Percentiles rank a stretch among this genome's conserved stretches.
Evolutionary conservation across 257 asterid genomes (phyloP).

Genomic region (Solanum etuberosum): DNA sequence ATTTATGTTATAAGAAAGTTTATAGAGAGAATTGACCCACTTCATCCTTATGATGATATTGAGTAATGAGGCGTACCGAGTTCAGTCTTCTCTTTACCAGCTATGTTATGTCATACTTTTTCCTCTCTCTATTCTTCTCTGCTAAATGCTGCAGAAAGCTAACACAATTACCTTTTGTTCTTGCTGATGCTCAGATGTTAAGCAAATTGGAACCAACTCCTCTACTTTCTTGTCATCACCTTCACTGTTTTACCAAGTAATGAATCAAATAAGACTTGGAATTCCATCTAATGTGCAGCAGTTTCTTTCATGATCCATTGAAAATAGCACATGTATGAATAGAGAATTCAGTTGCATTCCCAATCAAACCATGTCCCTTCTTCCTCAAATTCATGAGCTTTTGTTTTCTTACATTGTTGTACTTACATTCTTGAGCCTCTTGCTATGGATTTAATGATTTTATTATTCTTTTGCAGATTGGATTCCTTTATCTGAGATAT

Average conservation of each 20-base stretch:
- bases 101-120: neutral
- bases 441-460: neutral
- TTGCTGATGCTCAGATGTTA: neutral
- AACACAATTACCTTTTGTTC: neutral
- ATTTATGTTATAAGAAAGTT: neutral
- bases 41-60: neutral
- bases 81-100: neutral
- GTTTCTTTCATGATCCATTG: neutral
- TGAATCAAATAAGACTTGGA: neutral
- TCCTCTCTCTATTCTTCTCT: neutral
- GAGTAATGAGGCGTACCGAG: neutral
- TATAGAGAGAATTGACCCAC: neutral
- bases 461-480: constrained; percentile 41
- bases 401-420: neutral
- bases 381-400: neutral
- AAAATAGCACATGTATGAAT: neutral
- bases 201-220: neutral
- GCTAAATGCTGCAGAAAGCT: neutral
- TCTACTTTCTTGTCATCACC: neutral
- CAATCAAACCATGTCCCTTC: neutral
- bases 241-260: neutral
- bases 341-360: neutral
- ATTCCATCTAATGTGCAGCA: neutral
- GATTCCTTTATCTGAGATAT: constrained; percentile 84
- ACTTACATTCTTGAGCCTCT: constrained; percentile 2